Conservation (phyloP, 257 asterid genomes). For the Forsythia viridissima region DNA sequence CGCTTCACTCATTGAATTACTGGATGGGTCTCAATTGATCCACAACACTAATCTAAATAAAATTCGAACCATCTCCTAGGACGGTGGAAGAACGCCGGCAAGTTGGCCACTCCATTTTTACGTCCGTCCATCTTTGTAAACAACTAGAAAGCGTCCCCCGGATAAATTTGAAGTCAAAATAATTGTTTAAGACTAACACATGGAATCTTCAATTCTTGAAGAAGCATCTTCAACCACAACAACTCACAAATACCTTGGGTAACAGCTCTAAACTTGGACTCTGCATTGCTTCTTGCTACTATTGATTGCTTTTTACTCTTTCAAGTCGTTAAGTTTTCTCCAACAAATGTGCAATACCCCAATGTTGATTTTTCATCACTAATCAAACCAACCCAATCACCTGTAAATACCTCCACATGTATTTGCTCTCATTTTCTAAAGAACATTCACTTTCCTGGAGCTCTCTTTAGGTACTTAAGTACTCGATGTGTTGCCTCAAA, state of each 20-base stretch:
- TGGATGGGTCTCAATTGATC: constrained; percentile 33
- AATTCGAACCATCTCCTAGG: constrained; percentile 38
- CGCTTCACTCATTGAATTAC: constrained; percentile 9
- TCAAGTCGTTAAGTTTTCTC: background rate
- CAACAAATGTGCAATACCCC: no score
- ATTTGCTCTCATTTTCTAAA: no score
- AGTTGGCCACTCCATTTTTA: constrained; percentile 99
- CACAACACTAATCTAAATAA: background rate
- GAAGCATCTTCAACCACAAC: background rate
- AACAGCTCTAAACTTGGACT: background rate
- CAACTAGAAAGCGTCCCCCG: constrained; percentile 93
- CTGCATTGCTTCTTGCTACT: background rate
- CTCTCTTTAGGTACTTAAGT: background rate
- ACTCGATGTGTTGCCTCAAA: background rate
- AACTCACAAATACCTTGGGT: no score
- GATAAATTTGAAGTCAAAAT: background rate
- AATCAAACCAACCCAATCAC: background rate
- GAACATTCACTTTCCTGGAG: background rate
- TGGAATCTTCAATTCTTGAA: no score
- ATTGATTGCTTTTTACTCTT: background rate
- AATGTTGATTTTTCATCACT: background rate
- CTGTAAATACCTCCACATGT: no score
- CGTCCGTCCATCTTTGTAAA: constrained; percentile 97
- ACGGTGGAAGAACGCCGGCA: constrained; percentile 95
- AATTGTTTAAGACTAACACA: background rate